Percentiles rank a stretch among this genome's conserved stretches.
phyloP scores from a whole-genome alignment of 2,329 filamentous ascomycete genomes.

The Harringtonia aguacate region DNA sequence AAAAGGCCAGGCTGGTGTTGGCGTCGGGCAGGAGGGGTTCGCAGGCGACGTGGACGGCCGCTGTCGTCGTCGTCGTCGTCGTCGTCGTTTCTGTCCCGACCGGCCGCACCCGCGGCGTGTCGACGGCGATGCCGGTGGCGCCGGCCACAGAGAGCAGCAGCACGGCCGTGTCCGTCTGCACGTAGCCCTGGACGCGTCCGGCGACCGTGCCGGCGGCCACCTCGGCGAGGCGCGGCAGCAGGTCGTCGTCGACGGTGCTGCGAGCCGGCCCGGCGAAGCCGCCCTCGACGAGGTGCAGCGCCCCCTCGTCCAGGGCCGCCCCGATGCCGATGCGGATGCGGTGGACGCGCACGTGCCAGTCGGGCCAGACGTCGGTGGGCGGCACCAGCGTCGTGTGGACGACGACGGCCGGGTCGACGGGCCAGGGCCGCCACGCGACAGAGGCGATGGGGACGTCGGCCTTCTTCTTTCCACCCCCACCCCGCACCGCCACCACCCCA shows the following conservation, averaged over 20 bases:
- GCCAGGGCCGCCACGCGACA: conserved; percentile 13
- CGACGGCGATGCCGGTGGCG: conserved; percentile 4
- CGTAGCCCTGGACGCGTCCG: background rate
- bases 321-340: conserved; percentile 17
- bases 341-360: conserved; percentile 28
- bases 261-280: conserved; percentile 16
- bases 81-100: too few relatives aligned
- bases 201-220: background rate
- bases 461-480: background rate
- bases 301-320: background rate
- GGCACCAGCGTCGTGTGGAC: conserved; percentile 25
- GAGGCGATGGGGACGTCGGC: background rate
- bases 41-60: background rate
- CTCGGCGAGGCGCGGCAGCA: background rate
- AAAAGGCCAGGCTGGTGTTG: conserved; percentile 19
- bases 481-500: background rate
- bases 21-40: conserved; percentile 16
- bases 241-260: background rate
- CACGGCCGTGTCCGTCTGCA: background rate
- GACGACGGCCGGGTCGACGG: conserved; percentile 14
- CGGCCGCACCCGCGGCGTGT: background rate
- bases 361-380: conserved; percentile 19
- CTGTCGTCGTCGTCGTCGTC: too few relatives aligned
- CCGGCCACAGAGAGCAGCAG: conserved; percentile 12
- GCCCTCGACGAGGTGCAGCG: conserved; percentile 14